A percentile compares a stretch with the other conserved stretches of the same genome.
Conservation (phyloP, 176 grass and related monocot genomes). For the Triticum urartu region DNA sequence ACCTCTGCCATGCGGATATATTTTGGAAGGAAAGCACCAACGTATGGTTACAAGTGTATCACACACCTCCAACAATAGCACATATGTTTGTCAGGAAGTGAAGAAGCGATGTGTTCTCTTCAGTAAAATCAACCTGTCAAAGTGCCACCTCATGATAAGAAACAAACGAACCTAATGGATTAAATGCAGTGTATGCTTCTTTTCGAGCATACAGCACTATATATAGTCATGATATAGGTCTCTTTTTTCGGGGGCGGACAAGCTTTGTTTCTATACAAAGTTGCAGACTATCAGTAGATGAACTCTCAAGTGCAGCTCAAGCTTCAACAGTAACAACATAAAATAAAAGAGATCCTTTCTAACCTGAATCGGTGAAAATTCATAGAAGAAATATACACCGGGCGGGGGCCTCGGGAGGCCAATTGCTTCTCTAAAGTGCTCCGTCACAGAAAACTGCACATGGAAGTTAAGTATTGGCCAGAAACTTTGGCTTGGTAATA, state of each 20-base stretch:
- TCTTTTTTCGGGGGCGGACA: too few relatives aligned
- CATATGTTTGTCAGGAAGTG: constrained; percentile 96
- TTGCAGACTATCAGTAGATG: background rate
- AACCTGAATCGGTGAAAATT: constrained; percentile 99
- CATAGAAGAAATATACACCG: constrained; percentile 96
- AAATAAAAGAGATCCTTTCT: constrained; percentile 6
- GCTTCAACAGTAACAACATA: constrained; percentile 6
- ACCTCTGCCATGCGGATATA: background rate
- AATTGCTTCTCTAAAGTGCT: constrained; percentile 93
- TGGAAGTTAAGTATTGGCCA: constrained; percentile 33
- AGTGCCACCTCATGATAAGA: background rate
- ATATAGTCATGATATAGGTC: too few relatives aligned
- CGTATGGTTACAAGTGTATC: background rate
- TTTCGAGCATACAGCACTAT: too few relatives aligned
- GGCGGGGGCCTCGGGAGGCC: constrained; percentile 83
- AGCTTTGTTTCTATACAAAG: too few relatives aligned
- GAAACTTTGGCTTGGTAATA: constrained; percentile 21
- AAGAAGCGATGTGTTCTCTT: constrained; percentile 89
- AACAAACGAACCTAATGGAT: constrained; percentile 8
- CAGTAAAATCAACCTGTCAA: constrained; percentile 89
- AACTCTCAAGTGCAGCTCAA: background rate
- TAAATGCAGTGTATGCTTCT: background rate
- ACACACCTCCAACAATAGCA: constrained; percentile 90
- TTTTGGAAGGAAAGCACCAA: background rate
- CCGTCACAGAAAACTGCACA: constrained; percentile 97